phyloP scores from a whole-genome alignment of 345 rosid species.

The Dovyalis caffra region DNA sequence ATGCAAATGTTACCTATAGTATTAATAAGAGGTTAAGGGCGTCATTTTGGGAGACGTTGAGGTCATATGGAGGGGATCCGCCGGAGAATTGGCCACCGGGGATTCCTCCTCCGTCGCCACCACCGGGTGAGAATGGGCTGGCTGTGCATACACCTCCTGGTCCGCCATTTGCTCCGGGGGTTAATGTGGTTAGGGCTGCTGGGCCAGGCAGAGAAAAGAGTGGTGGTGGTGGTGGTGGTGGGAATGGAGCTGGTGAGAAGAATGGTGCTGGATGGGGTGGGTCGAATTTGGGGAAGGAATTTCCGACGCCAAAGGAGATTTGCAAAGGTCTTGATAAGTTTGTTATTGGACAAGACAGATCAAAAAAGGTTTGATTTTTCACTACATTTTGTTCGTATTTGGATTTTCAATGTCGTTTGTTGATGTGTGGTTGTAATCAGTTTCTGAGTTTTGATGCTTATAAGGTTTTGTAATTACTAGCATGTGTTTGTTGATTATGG shows the following conservation, averaged over 20 bases:
- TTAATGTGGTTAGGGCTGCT: conserved; percentile 48
- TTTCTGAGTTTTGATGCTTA: not conserved
- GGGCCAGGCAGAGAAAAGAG: conserved; percentile 35
- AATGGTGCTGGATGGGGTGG: conserved; percentile 67
- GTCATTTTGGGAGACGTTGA: conserved; percentile 74
- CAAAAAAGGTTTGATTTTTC: conserved; percentile 62
- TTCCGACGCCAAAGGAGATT: conserved; percentile 90
- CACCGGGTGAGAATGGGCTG: conserved; percentile 38
- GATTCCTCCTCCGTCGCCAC: conserved; percentile 23
- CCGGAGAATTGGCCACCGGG: conserved; percentile 63
- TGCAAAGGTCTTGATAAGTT: conserved; percentile 84
- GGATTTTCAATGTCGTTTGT: not conserved
- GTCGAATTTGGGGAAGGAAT: conserved; percentile 76
- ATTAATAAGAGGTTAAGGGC: conserved; percentile 41
- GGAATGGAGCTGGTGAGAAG: conserved; percentile 16
- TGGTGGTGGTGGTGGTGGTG: conserved; percentile 26
- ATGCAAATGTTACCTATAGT: conserved; percentile 1
- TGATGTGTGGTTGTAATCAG: not conserved
- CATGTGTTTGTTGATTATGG: not conserved
- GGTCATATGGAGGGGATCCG: conserved; percentile 65
- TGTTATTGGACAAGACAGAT: conserved; percentile 78
- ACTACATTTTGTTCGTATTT: not conserved
- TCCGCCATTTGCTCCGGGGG: conserved; percentile 67
- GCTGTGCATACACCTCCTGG: conserved; percentile 70
- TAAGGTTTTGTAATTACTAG: not conserved